Conservation (phyloP, 495 filamentous ascomycete species). For the Cudoniella acicularis region DNA sequence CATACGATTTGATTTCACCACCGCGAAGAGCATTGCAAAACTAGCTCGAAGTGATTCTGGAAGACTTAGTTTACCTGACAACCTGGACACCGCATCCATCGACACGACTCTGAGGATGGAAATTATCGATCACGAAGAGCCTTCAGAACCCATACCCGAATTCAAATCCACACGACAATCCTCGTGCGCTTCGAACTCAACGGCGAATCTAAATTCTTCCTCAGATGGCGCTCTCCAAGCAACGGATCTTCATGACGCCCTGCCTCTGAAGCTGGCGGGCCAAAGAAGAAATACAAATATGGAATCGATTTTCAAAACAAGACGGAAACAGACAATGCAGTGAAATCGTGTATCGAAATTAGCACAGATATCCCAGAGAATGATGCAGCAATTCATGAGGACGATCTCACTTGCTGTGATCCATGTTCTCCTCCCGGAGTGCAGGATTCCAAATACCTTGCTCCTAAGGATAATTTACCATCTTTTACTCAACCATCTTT, state of each 20-base stretch:
- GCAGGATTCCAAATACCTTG: constrained; percentile 9
- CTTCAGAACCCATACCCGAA: background rate
- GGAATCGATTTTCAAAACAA: constrained; percentile 13
- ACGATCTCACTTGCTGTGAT: constrained; percentile 11
- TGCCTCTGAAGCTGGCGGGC: background rate
- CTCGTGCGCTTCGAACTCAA: background rate
- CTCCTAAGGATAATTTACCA: background rate
- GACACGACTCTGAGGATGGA: background rate
- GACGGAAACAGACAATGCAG: background rate
- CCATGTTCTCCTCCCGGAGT: constrained; percentile 13
- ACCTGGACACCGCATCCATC: background rate
- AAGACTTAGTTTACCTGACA: background rate
- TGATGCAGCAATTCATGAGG: constrained; percentile 13
- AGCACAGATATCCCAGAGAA: background rate
- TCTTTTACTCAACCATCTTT: too few relatives aligned
- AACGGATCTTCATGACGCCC: background rate
- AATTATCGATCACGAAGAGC: background rate
- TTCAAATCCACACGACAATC: background rate
- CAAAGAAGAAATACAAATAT: constrained; percentile 7
- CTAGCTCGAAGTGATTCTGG: background rate
- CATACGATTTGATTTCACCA: constrained; percentile 16
- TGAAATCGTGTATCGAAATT: constrained; percentile 18
- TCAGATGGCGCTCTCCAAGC: background rate
- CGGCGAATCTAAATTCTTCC: background rate
- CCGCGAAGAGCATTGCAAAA: constrained; percentile 21